Evolutionary conservation across 169 alveolate species (phyloP), one percentile per base, ranked within the genome.

Genomic region (Plasmodium gaboni): DNA sequence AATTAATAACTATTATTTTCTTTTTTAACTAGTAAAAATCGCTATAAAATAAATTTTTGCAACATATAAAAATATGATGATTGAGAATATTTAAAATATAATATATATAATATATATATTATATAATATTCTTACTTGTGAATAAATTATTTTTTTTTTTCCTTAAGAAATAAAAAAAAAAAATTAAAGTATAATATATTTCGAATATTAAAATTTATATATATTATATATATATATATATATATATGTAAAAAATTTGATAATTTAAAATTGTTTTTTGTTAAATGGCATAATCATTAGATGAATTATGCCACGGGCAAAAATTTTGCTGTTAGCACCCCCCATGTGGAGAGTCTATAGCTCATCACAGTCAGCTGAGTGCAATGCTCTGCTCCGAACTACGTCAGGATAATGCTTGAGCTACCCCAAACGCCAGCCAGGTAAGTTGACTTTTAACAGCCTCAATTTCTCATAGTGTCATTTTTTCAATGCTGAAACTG

Each of bases 391-490:
- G 98, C 98, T 97, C 98, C 98, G 97, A 95, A 94, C 97, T 95
- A 97, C 98, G 98, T 95, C 98, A 97, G 98, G 98, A 97, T 93
- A 97, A 97, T 97, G 88, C 98, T 73, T 95, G 98, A 97, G 98
- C 98, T 97, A 94, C 98, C 98, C 98, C 98, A 97, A 95, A 97
- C 98, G 98, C 98, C 98, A 97, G 98, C 98, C 98, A 97, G 98
- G 98, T 97, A 97, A 97, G 98, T 97, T 97, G 92, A 94, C 57
- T 17, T 13, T 70, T 44, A 48, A 64, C 0, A 5, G 7, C 44
- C 22, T 8, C 32, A 3, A 17, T 6, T 51, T 70, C 17, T 68
- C 24, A 85, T 28, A 69, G 51, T 57, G 92, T 85, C 38, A 1
- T 57, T 85, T 70, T 85, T 85, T 85, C 17, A 38, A 69, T 71